A percentile compares a stretch with the other conserved stretches of the same genome.
Evolutionary conservation across 257 asterid genomes (phyloP).

Genomic region (Solanum pimpinellifolium): DNA sequence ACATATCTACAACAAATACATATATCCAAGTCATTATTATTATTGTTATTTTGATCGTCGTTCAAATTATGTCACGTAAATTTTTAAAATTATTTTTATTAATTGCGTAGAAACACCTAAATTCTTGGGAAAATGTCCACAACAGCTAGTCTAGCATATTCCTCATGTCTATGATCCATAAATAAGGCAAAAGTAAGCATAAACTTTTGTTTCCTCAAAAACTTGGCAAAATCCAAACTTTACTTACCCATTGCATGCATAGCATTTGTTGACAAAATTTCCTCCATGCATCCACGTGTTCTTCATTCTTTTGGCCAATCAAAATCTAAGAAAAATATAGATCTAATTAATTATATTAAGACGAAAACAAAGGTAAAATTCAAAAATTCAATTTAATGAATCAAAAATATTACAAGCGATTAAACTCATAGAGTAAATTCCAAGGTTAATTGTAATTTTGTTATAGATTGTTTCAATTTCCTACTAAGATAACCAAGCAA

Average conservation of each 20-base stretch:
- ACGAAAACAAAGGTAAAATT: not conserved
- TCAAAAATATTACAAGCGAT: not conserved
- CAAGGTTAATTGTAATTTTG: not conserved
- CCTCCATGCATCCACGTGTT: not conserved
- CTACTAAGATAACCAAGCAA: not conserved
- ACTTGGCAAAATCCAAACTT: constrained; percentile 1
- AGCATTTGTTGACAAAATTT: constrained; percentile 8
- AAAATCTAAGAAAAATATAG: not conserved
- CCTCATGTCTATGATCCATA: not conserved
- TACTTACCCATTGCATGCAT: constrained; percentile 15
- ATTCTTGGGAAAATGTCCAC: not conserved
- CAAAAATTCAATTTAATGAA: not conserved
- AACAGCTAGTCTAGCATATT: not conserved
- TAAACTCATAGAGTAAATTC: not conserved
- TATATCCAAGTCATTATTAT: not conserved
- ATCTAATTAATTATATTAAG: not conserved
- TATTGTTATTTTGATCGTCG: too few relatives aligned
- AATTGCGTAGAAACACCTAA: not conserved
- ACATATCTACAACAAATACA: too few relatives aligned
- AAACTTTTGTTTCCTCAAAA: not conserved
- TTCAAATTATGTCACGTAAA: not conserved
- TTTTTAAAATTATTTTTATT: too few relatives aligned
- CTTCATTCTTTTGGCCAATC: not conserved
- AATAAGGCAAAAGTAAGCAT: constrained; percentile 1
- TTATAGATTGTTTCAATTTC: not conserved